Evolutionary conservation across 2,329 filamentous ascomycete genomes (phyloP).

Genomic region (Trematosphaeria pertusa): DNA sequence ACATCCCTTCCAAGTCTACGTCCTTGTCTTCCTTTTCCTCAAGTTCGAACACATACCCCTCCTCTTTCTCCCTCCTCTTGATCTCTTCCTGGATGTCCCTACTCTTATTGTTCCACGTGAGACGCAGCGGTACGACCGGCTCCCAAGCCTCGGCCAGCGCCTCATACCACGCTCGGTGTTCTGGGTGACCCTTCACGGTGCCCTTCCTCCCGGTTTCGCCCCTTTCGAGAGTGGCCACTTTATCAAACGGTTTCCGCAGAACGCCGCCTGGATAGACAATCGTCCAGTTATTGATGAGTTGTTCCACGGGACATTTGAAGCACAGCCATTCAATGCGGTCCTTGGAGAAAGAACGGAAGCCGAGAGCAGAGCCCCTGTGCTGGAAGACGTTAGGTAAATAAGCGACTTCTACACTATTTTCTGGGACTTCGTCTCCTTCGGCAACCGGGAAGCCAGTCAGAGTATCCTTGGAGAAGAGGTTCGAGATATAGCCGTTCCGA

Average conservation of each 20-base stretch:
- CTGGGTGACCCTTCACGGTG: slow-evolving; percentile 15
- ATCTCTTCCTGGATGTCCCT: not conserved
- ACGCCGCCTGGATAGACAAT: not conserved
- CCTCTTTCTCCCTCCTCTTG: not conserved
- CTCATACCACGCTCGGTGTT: slow-evolving; percentile 29
- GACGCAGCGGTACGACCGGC: slow-evolving; percentile 38
- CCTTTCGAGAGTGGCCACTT: slow-evolving; percentile 23
- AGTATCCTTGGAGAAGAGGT: slow-evolving; percentile 19
- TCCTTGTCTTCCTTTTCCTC: too few species aligned
- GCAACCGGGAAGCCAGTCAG: slow-evolving; percentile 2
- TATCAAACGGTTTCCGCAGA: slow-evolving; percentile 25
- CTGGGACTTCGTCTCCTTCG: slow-evolving; percentile 25
- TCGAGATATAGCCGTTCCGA: slow-evolving; percentile 18
- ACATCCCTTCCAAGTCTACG: too few species aligned
- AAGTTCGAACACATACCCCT: too few species aligned
- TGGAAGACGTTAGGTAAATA: slow-evolving; percentile 26
- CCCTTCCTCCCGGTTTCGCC: slow-evolving; percentile 4
- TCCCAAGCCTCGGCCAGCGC: slow-evolving; percentile 30
- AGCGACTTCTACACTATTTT: slow-evolving; percentile 23
- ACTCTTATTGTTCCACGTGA: slow-evolving; percentile 4
- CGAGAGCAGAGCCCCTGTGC: slow-evolving; percentile 27
- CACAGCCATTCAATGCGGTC: slow-evolving; percentile 29
- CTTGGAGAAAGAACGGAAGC: slow-evolving; percentile 17
- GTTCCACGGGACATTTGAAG: slow-evolving; percentile 18
- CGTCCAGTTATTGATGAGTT: slow-evolving; percentile 6